Base-by-base conservation (phyloP, 257 asterid species). In the Forsythia viridissima region DNA sequence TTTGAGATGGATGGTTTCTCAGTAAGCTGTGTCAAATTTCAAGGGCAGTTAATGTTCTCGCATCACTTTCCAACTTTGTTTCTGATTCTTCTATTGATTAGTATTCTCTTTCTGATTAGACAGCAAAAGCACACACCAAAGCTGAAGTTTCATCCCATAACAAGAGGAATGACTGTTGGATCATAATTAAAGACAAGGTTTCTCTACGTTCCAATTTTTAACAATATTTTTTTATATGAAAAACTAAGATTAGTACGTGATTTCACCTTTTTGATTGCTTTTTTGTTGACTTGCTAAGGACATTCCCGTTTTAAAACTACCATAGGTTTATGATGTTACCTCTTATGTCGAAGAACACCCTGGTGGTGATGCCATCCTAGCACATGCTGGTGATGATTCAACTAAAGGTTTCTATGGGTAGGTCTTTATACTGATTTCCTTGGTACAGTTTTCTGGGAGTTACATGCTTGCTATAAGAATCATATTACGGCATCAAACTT, bases 271-370 rank as follows among this genome's bases (percentile, higher is more conserved):
- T 1, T 30, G 34, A 30, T 30, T 30, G 34, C 34, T 24, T 24
- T 37, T 70, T 20, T 24, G 38, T 67, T 57, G 20, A 36, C 52
- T 24, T 74, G 55, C 71, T 76, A 41, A 72, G 59, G 9, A 52
- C 61, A 42, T 39, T 38, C 44, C 36, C 55, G 12, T 70, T 41
- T 40, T 43, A 48, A 55, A 43, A 46, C 70, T 24, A 63, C 77
- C 79, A 7, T 80, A 96, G 99, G 98, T 96, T 43, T 96, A 89
- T 48, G 99, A 96, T 87, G 97, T 96, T 77, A 91, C 98, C 43
- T 83, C 97, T 20, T 96, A 92, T 43, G 97, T 96, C 10, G 99
- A 96, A 86, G 98, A 92, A 81, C 99, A 96, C 81, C 99, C 99
- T 5, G 99, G 99, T 59, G 99, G 99, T 63, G 97, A 96, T 84